Conservation (phyloP, 2,329 filamentous ascomycete species). For the Verticillium tricorpus region DNA sequence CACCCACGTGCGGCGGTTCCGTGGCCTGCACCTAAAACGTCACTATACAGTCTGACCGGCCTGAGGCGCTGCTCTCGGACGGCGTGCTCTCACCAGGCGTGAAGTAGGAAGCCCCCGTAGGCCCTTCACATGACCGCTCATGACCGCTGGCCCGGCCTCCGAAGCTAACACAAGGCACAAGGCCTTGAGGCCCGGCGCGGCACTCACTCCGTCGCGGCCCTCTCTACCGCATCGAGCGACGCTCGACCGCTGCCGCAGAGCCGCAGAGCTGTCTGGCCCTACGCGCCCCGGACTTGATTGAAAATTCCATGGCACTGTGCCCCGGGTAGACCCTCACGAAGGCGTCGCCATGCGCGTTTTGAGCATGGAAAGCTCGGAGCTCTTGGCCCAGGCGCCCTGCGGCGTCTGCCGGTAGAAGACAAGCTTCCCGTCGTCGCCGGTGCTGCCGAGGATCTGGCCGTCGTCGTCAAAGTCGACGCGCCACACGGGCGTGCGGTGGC, state of each 20-base stretch:
- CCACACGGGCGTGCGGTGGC: conserved; percentile 69
- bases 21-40: no score
- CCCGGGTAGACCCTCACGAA: conserved; percentile 16
- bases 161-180: no score
- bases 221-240: no score
- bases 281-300: not conserved
- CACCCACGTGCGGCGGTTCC: no score
- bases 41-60: no score
- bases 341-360: conserved; percentile 49
- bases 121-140: no score
- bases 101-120: no score
- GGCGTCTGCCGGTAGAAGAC: conserved; percentile 58
- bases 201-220: no score
- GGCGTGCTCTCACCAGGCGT: no score
- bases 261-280: not conserved
- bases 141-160: no score
- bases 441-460: conserved; percentile 70
- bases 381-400: conserved; percentile 54
- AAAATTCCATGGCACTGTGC: not conserved
- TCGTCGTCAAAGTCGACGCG: conserved; percentile 65
- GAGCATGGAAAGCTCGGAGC: conserved; percentile 54
- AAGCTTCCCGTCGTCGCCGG: conserved; percentile 69
- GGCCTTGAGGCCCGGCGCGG: no score
- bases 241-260: not conserved
- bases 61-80: no score